Evolutionary conservation across 805 yeast species (phyloP), one percentile per base, ranked within the genome.

Genomic region (Wickerhamomyces bisporus): DNA sequence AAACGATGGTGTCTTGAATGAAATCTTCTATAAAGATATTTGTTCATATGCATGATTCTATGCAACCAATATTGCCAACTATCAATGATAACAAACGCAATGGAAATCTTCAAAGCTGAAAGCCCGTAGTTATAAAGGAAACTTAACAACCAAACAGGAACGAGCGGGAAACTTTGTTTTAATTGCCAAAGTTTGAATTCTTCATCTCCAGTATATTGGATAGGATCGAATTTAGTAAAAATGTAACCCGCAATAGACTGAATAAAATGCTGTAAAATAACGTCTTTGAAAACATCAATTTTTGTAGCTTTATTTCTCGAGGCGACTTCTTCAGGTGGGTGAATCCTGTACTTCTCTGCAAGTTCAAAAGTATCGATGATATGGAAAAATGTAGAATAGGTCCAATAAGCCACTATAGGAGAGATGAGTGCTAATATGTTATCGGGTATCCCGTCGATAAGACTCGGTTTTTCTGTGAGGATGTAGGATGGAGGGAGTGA

Each of bases 31-130:
- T 93, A 93, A 34, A 89, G 66, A 39, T 70, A 65, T 57, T 79
- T 81, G 71, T 85, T 85, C 57, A 71, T 53, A 58, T 93, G 98
- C 98, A 93, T 89, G 46, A 72, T 58, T 44, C 96, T 73, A 61
- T 93, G 98, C 45, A 89, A 68, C 70, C 79, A 77, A 62, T 85
- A 93, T 65, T 93, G 98, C 98, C 98, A 93, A 3, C 95, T 73
- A 60, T 93, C 98, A 50, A 93, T 74, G 45, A 93, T 66, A 36
- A 77, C 56, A 53, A 88, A 81, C 3, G 94, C 96, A 23, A 69
- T 33, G 12, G 64, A 34, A 24, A 87, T 60, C 48, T 78, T 79
- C n/a, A 75, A 20, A 1, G 64, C 31, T 1, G 96, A 79, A 49
- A 77, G 55, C 5, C 83, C 86, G 50, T 78, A 77, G 66, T 73